phyloP scores from a whole-genome alignment of 176 grass and related monocot genomes.

The Eremochloa ophiuroides region DNA sequence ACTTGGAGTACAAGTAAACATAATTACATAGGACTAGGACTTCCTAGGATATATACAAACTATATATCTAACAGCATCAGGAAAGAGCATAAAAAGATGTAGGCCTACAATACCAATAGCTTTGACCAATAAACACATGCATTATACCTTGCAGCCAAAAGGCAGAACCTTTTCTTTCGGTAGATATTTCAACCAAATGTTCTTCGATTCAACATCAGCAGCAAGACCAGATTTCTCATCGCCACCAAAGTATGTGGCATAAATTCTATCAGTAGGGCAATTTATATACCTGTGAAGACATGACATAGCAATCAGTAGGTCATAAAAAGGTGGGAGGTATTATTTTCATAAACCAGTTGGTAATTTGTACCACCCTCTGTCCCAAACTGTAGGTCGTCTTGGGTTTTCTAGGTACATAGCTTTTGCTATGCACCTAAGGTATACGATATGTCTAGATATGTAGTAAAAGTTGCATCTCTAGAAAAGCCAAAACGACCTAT shows the following conservation, averaged over 20 bases:
- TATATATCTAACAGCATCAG: no score
- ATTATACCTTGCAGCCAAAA: constrained; percentile 85
- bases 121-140: constrained; percentile 14
- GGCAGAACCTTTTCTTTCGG: constrained; percentile 64
- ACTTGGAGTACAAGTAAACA: no score
- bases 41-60: no score
- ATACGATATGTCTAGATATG: background rate
- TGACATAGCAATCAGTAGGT: constrained; percentile 21
- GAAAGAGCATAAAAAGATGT: background rate
- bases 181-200: constrained; percentile 78
- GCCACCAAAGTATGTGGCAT: constrained; percentile 92
- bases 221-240: constrained; percentile 67
- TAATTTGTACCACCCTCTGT: background rate
- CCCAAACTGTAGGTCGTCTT: background rate
- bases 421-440: background rate
- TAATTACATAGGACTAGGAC: no score
- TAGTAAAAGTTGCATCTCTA: background rate
- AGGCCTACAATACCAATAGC: background rate
- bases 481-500: background rate
- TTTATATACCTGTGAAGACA: constrained; percentile 71
- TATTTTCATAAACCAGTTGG: background rate
- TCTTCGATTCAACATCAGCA: constrained; percentile 57
- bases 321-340: background rate
- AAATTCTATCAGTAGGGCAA: constrained; percentile 84
- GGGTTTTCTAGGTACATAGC: background rate